Evolutionary conservation across 495 filamentous ascomycete species (phyloP), one percentile per base, ranked within the genome.

Genomic region (Tuber melanosporum): DNA sequence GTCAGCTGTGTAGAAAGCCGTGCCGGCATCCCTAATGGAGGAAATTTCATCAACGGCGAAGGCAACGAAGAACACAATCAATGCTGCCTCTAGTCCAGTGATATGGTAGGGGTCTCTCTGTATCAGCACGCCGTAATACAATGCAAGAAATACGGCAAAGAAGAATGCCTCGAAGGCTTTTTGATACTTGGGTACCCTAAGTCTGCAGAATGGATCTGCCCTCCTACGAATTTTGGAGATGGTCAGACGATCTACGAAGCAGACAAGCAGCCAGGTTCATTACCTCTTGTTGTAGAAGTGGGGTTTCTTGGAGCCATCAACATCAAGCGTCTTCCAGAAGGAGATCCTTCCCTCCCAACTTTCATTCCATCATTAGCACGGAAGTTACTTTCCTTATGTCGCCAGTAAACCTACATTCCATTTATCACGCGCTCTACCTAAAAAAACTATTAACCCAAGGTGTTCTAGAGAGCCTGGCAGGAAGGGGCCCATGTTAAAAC

Each of bases 121-220:
- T 32, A 95, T 88, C 66, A 97, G 87, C 17, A 97, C 93, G 36
- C 89, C 89, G 80, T 96, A 97, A 83, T 97, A 98, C 14, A 98
- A 86, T 70, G 88, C 85, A 32, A 98, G 85, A 75, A 97, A 93
- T n/a, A 87, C 88, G 66, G 89, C 87, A 81, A 98, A 97, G 85
- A 97, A 98, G 8, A 91, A 80, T 32, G 94, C 92, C 84, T 98
- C 93, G 79, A 95, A 97, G 12, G 89, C 88, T 83, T 97, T 97
- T 57, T 94, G 90, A 81, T 98, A 98, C 75, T 91, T 90, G n/a
- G 95, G 95, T 0, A 97, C 94, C 72, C 94, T 87, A 32, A 98
- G 87, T 41, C 95, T 89, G 73, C 91, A 94, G 82, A 92, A 97
- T 3, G 92, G 92, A 83, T 97, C 94, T 45, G 92, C 90, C 66